Evolutionary conservation across 2,329 filamentous ascomycete genomes (phyloP).

Genomic region (Penicillium janthinellum): DNA sequence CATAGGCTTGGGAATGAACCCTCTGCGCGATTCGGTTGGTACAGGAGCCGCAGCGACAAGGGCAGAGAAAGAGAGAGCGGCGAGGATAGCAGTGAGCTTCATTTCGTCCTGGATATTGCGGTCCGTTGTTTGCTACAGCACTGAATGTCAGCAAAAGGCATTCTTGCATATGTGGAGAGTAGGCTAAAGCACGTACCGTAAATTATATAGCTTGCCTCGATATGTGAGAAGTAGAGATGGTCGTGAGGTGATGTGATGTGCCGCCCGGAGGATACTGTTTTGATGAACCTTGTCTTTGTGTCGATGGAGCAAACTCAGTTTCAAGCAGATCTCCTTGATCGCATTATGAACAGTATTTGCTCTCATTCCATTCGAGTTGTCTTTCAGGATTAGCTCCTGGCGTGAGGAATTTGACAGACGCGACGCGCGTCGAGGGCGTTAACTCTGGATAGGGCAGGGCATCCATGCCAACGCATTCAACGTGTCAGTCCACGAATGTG

Average conservation of each 20-base stretch:
- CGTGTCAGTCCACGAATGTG: too few relatives aligned
- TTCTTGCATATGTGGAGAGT: not conserved
- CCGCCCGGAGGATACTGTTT: too few relatives aligned
- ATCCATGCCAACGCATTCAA: not conserved
- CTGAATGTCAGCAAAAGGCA: too few relatives aligned
- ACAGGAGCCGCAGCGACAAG: conserved; percentile 14
- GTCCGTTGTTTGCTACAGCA: not conserved
- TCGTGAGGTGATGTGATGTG: too few relatives aligned
- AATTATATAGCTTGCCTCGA: not conserved
- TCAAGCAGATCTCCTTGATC: not conserved
- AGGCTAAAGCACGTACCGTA: not conserved
- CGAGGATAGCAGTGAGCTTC: conserved; percentile 21
- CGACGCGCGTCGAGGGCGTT: not conserved
- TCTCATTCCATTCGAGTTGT: not conserved
- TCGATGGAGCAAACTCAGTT: too few relatives aligned
- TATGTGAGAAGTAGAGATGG: too few relatives aligned
- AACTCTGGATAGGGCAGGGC: not conserved
- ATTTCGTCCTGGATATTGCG: conserved; percentile 4
- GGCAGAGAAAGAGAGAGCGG: conserved; percentile 10
- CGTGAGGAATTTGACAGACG: not conserved
- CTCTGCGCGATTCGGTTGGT: not conserved
- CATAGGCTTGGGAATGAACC: conserved; percentile 18
- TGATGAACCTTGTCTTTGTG: not conserved
- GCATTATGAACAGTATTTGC: not conserved
- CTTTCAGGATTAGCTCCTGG: not conserved